Conservation (phyloP, 805 yeast species). For the Metschnikowia cubensis region DNA sequence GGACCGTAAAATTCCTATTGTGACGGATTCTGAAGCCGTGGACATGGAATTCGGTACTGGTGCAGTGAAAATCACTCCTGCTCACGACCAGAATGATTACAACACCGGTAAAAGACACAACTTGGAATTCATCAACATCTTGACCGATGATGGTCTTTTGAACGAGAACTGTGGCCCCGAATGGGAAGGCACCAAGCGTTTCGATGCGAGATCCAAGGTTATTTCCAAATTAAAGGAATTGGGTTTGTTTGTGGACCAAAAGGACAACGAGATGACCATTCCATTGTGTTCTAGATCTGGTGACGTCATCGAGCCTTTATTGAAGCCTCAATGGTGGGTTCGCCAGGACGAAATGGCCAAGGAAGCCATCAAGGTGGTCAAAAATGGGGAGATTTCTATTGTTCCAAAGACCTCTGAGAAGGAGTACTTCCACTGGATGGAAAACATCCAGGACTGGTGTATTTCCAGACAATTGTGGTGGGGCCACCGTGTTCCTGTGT, state of each 20-base stretch:
- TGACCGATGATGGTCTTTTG: conserved; percentile 87
- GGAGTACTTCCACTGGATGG: conserved; percentile 94
- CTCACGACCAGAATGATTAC: conserved; percentile 97
- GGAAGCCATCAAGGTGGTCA: conserved; percentile 82
- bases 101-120: conserved; percentile 91
- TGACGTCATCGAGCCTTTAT: conserved; percentile 91
- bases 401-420: conserved; percentile 86
- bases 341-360: conserved; percentile 83
- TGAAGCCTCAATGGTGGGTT: conserved; percentile 99
- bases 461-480: conserved; percentile 88
- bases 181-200: conserved; percentile 87
- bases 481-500: conserved; percentile 98
- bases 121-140: conserved; percentile 82
- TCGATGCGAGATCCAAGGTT: conserved; percentile 85
- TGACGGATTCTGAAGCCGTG: conserved; percentile 88
- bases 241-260: conserved; percentile 77
- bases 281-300: conserved; percentile 96
- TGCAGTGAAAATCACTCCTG: conserved; percentile 99
- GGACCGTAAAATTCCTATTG: conserved; percentile 79
- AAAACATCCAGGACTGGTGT: conserved; percentile 98
- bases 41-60: conserved; percentile 99
- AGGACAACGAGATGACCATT: conserved; percentile 92
- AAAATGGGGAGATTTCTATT: conserved; percentile 73
- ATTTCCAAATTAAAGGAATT: conserved; percentile 71
- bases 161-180: conserved; percentile 87